These are phyloP conservation scores for Diaporthe longicolla DNA, from an alignment of 2,329 filamentous ascomycete species.

Conservation along the genomic window DNA sequence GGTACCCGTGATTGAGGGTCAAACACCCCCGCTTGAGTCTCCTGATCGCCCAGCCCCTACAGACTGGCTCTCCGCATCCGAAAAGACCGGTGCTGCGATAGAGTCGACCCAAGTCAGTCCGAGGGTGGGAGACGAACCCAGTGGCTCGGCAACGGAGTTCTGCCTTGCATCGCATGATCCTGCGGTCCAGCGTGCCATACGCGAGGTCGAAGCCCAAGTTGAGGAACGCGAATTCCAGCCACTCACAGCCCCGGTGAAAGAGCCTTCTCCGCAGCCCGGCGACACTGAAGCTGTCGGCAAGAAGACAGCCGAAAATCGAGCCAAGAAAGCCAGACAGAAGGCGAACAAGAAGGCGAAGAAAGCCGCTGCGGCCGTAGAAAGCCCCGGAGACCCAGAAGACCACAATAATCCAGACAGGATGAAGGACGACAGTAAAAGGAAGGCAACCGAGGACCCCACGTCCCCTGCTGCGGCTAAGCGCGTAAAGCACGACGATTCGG, in stretches of 20 bases:
- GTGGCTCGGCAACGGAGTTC: not conserved
- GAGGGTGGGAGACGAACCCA: not conserved
- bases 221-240: constrained; percentile 36
- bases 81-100: constrained; percentile 26
- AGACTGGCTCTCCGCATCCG: not conserved
- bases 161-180: constrained; percentile 4
- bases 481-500: constrained; percentile 66
- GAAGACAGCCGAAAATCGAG: constrained; percentile 31
- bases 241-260: constrained; percentile 22
- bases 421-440: constrained; percentile 74
- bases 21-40: not conserved
- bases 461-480: constrained; percentile 76
- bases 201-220: constrained; percentile 22
- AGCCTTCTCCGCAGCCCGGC: not conserved
- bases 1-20: not conserved
- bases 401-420: constrained; percentile 43
- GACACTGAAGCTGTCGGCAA: constrained; percentile 5
- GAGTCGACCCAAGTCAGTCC: constrained; percentile 18
- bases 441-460: constrained; percentile 76
- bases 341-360: constrained; percentile 20
- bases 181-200: constrained; percentile 1
- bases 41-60: not conserved
- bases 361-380: constrained; percentile 17
- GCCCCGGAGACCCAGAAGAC: constrained; percentile 13
- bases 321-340: constrained; percentile 29